Percentiles rank a stretch among this genome's conserved stretches.
These are phyloP conservation scores for Gossypium australe DNA, from an alignment of 345 rosid genomes.

Conservation along the genomic window DNA sequence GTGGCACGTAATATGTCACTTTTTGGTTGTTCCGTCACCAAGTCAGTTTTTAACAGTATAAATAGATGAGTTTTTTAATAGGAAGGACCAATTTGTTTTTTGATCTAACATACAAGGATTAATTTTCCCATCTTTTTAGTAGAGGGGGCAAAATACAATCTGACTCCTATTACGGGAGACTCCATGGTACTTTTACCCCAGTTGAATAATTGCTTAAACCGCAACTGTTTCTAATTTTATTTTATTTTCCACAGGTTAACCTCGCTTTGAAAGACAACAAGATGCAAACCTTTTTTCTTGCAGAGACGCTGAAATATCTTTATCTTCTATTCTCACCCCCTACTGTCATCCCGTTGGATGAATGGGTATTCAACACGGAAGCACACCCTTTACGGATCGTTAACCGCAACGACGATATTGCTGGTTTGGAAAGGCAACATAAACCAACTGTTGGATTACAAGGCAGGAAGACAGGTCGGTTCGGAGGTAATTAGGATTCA, in stretches of 20 bases:
- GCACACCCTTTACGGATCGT: slow-evolving; percentile 86
- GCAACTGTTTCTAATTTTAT: too few species aligned
- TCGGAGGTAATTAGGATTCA: not conserved
- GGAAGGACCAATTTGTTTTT: too few species aligned
- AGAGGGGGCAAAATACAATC: too few species aligned
- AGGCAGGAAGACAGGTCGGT: slow-evolving; percentile 1
- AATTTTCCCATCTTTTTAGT: too few species aligned
- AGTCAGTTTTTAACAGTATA: too few species aligned
- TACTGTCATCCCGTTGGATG: slow-evolving; percentile 69
- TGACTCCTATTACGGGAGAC: too few species aligned
- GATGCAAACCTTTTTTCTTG: slow-evolving; percentile 99
- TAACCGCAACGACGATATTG: not conserved
- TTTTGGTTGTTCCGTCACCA: too few species aligned
- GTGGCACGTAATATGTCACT: too few species aligned
- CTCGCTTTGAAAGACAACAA: slow-evolving; percentile 75
- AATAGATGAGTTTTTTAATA: too few species aligned
- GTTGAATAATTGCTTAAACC: too few species aligned
- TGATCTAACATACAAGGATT: too few species aligned
- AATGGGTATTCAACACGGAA: slow-evolving; percentile 99
- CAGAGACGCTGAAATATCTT: slow-evolving; percentile 85
- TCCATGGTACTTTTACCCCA: too few species aligned
- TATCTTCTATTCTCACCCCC: slow-evolving; percentile 94
- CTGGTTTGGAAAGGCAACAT: not conserved
- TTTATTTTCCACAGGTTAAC: slow-evolving; percentile 50
- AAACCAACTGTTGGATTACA: not conserved